Evolutionary conservation across 345 rosid genomes (phyloP), one percentile per base, ranked within the genome.

Genomic region (Boechera stricta): DNA sequence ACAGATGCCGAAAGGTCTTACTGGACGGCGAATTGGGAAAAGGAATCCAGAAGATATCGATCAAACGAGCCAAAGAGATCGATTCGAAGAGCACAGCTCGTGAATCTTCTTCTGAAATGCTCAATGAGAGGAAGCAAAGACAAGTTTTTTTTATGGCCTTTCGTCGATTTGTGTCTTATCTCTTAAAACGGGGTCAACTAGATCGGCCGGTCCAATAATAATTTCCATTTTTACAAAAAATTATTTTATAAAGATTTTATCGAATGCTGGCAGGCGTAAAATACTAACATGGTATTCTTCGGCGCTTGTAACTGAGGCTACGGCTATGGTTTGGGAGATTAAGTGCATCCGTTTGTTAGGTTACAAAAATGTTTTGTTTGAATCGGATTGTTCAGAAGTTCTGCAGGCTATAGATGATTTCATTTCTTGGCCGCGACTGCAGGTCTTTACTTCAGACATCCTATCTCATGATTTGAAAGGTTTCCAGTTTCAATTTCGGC

Each of bases 1-100:
- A 77, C 73, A 41, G 74, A 77, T 59, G 73, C 67, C 69, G 76
- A 76, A 80, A 81, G 64, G 64, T 76, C 88, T 82, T 85, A 82
- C 88, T 87, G 69, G 79, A 39, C 65, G 63, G 71, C 44, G 62
- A 57, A 31, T 72, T 7, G 52, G 32, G 42, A 21, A 44, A 48
- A 35, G 36, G 56, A 15, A 72, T 59, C 38, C 47, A 65, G 72
- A 57, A 77, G 67, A 64, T n/a, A 32, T 31, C n/a, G 44, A 63
- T 42, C 26, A 26, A 36, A 55, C 62, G 64, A 74, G 48, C 47
- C 57, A 67, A 48, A 24, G 45, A 36, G 45, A 58, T 66, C 51
- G 64, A 63, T 6, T 28, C 38, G 60, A 59, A 59, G 64, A 54
- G 42, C 7, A 49, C 35, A 63, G 21, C 1, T 5, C 32, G 60